Base-by-base conservation (phyloP, 345 rosid genomes). In the Garcia nutans region DNA sequence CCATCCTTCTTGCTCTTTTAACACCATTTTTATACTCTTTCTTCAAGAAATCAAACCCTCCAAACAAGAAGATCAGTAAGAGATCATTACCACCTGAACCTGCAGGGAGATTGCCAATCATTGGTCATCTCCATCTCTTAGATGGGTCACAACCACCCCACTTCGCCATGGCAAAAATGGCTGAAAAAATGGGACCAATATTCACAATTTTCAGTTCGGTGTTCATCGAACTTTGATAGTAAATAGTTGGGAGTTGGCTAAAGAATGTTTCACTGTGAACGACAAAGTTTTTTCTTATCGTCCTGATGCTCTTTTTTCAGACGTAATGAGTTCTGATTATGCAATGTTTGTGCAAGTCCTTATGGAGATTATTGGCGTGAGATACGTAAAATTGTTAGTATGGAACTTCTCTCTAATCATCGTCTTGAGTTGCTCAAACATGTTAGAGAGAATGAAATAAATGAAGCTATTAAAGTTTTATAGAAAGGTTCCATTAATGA, bases 351-450 rank as follows among this genome's bases (percentile, higher is more conserved):
- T 8, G 55, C 73, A 0, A 24, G 41, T 1, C 52, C 74, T 0
- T 76, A 69, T 31, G 65, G 71, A 15, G 31, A 65, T 10, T 76
- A 69, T 17, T 81, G 80, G 83, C 83, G 75, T 2, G 20, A 62
- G n/a, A 45, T 77, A n/a, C 72, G 83, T 15, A 81, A 77, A 61
- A 81, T 65, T 26, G 65, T 71, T 16, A 65, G 54, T 1, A 41
- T 74, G 6, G 70, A 72, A 49, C 60, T 80, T 63, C 77, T 80
- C 10, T 80, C 77, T 3, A 68, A 26, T 52, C 72, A 28, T 16
- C 56, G 75, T 65, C 65, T 80, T 1, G 71, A 76, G 52, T 58
- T 44, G 59, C 70, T 80, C 9, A 76, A 68, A 47, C 61, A 52
- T 28, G 80, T 76, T 8, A 47, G 72, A 1, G 73, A 50, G 15